A percentile compares a stretch with the other conserved stretches of the same genome.
Evolutionary conservation across 2,329 filamentous ascomycete species (phyloP).

Genomic region (Verticillium longisporum): DNA sequence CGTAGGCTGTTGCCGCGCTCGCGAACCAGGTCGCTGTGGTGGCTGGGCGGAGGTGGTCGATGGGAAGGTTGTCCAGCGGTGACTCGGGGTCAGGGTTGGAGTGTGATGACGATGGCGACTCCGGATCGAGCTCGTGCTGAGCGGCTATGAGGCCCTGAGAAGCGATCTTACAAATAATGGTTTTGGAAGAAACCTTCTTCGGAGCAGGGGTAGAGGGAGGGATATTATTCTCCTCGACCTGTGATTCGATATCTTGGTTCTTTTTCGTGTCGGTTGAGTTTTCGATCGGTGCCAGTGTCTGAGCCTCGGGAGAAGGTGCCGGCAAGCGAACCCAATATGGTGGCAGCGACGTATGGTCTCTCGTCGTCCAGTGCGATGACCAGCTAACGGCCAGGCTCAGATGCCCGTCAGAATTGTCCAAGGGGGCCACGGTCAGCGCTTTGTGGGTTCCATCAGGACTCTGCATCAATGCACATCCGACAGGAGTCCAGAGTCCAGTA

Average conservation of each 20-base stretch:
- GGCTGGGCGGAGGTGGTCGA: conserved; percentile 34
- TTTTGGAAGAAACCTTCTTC: conserved; percentile 4
- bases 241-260: not conserved
- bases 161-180: conserved; percentile 43
- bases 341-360: conserved; percentile 44
- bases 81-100: conserved; percentile 14
- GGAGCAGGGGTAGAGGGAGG: not conserved
- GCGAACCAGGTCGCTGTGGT: conserved; percentile 46
- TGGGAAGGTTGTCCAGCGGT: conserved; percentile 28
- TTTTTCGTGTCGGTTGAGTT: not conserved
- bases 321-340: conserved; percentile 52
- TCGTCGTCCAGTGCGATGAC: conserved; percentile 45
- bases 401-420: conserved; percentile 55
- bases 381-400: conserved; percentile 51
- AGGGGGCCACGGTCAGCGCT: conserved; percentile 44
- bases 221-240: not conserved
- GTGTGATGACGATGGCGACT: not conserved
- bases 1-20: conserved; percentile 46
- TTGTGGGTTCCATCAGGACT: conserved; percentile 41
- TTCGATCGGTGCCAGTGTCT: not conserved
- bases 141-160: conserved; percentile 38
- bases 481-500: conserved; percentile 54
- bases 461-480: conserved; percentile 49
- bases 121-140: conserved; percentile 23
- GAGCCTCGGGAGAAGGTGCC: conserved; percentile 16